A percentile compares a stretch with the other conserved stretches of the same genome.
phyloP scores from a whole-genome alignment of 177 flowering plant genomes.

The Vitis hybrid region DNA sequence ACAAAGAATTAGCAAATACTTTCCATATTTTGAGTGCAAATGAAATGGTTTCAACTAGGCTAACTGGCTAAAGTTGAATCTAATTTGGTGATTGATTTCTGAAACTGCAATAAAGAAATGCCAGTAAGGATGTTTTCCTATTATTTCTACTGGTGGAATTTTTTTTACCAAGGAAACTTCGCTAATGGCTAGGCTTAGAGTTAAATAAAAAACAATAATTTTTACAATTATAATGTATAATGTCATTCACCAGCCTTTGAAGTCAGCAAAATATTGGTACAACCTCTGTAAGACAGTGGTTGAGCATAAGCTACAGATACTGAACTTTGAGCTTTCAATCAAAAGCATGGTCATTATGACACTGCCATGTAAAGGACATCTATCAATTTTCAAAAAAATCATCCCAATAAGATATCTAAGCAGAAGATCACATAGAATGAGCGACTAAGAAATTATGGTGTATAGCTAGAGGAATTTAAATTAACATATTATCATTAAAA shows the following conservation, averaged over 20 bases:
- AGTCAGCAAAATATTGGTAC: not conserved
- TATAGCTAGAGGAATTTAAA: not conserved
- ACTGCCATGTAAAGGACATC: not conserved
- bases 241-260: not conserved
- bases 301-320: not conserved
- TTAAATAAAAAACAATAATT: not conserved
- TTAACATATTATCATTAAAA: not conserved
- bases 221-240: not conserved
- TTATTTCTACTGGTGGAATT: too few species aligned
- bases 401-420: not conserved
- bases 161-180: too few species aligned
- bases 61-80: too few species aligned
- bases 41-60: too few species aligned
- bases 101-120: too few species aligned
- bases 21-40: too few species aligned
- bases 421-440: not conserved
- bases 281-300: not conserved
- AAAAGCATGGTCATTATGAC: not conserved
- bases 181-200: not conserved
- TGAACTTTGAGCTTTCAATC: not conserved
- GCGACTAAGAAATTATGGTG: not conserved
- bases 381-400: not conserved
- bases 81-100: too few species aligned
- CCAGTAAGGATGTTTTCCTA: too few species aligned
- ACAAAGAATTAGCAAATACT: too few species aligned